Percentiles rank a stretch among this genome's conserved stretches.
Conservation (phyloP, 2,329 filamentous ascomycete genomes). For the Penicillium sp. region DNA sequence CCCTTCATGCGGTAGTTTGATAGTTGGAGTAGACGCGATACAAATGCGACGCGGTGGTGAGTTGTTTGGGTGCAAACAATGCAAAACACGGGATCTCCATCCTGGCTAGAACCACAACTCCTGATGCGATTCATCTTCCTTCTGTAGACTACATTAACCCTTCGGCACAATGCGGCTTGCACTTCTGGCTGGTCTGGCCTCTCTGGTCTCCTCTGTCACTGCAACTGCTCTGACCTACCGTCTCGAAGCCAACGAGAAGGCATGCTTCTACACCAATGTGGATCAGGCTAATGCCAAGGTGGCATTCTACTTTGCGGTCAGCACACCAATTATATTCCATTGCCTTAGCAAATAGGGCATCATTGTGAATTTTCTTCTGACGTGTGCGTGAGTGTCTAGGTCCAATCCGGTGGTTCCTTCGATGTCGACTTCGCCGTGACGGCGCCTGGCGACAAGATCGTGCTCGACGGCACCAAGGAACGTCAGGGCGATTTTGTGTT, state of each 20-base stretch:
- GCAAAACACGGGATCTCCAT: constrained; percentile 32
- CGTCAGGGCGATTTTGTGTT: constrained; percentile 98
- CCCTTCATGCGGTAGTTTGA: constrained; percentile 5
- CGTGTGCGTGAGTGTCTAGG: constrained; percentile 52
- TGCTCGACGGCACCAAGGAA: constrained; percentile 84
- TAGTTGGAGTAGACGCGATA: constrained; percentile 15
- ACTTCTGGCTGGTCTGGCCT: constrained; percentile 66
- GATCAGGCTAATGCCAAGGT: constrained; percentile 80
- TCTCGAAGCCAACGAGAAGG: constrained; percentile 83
- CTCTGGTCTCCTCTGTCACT: constrained; percentile 65
- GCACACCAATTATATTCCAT: constrained; percentile 31
- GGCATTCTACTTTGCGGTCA: constrained; percentile 96
- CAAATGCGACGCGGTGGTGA: constrained; percentile 13
- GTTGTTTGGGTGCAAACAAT: constrained; percentile 34
- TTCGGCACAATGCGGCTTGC: constrained; percentile 61
- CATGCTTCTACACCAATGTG: constrained; percentile 87
- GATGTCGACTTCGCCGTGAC: constrained; percentile 91
- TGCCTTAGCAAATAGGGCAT: not conserved
- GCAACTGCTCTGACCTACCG: constrained; percentile 95
- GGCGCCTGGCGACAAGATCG: constrained; percentile 74
- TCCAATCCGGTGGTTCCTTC: constrained; percentile 97
- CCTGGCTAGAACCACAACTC: constrained; percentile 33
- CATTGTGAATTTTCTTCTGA: constrained; percentile 7
- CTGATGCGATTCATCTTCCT: constrained; percentile 19
- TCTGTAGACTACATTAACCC: constrained; percentile 15